Percentiles rank a stretch among this genome's conserved stretches.
phyloP scores from a whole-genome alignment of 345 rosid species.

The Pistacia atlantica region DNA sequence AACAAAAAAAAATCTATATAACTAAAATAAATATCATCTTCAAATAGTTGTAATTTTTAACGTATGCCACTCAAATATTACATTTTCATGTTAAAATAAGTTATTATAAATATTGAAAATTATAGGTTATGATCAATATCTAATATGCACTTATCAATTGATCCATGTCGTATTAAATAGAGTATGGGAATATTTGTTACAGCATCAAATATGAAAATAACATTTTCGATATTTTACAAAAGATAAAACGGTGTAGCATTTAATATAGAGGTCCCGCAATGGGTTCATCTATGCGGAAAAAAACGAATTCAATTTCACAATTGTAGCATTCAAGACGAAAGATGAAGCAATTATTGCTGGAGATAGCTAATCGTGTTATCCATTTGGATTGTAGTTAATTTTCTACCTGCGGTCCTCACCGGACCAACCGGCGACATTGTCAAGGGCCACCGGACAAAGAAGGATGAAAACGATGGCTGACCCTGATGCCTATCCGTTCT shows the following conservation, averaged over 20 bases:
- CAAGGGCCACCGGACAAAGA: conserved; percentile 25
- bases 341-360: background rate
- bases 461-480: conserved; percentile 11
- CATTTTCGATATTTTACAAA: background rate
- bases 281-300: background rate
- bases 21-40: too few relatives aligned
- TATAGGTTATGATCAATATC: background rate
- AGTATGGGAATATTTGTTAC: background rate
- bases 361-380: background rate
- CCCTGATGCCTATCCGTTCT: background rate
- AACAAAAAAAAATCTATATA: too few relatives aligned
- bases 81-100: too few relatives aligned
- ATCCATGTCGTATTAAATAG: conserved; percentile 11
- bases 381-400: conserved; percentile 3
- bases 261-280: conserved; percentile 27
- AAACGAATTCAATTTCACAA: background rate
- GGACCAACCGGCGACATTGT: conserved; percentile 7
- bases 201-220: conserved; percentile 12
- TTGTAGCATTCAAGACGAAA: background rate
- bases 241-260: conserved; percentile 8
- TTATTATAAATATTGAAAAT: too few relatives aligned
- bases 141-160: conserved; percentile 4
- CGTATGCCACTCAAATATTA: too few relatives aligned
- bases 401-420: conserved; percentile 23
- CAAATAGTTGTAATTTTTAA: too few relatives aligned